These are phyloP conservation scores for Saxophila tyrrhenica DNA, from an alignment of 495 filamentous ascomycete genomes.

Conservation along the genomic window DNA sequence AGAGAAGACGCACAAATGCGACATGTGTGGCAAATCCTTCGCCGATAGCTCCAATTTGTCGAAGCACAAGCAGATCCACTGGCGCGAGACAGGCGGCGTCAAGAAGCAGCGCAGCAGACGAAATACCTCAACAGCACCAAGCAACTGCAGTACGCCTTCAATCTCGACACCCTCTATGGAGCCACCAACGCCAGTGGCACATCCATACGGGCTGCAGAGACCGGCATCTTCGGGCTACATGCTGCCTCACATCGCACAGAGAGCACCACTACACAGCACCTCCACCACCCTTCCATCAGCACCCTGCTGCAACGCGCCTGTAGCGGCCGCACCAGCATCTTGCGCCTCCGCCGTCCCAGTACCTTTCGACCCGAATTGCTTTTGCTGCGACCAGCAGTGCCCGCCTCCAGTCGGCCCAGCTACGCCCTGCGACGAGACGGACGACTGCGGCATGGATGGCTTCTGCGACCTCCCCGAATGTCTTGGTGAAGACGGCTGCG, in stretches of 20 bases:
- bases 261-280: background rate
- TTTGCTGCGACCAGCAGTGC: slow-evolving; percentile 1
- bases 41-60: slow-evolving; percentile 19
- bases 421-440: background rate
- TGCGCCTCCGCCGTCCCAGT: background rate
- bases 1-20: slow-evolving; percentile 15
- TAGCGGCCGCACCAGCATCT: background rate
- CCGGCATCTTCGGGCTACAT: too few species aligned
- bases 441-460: background rate
- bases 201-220: too few species aligned
- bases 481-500: background rate
- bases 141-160: background rate
- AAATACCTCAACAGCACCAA: background rate
- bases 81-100: background rate
- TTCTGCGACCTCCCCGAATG: slow-evolving; percentile 5
- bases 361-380: background rate
- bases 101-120: background rate
- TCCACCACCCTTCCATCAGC: background rate
- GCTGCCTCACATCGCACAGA: background rate
- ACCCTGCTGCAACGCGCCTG: background rate
- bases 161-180: background rate
- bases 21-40: slow-evolving; percentile 16
- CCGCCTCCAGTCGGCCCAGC: background rate
- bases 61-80: slow-evolving; percentile 14
- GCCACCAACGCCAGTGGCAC: background rate